A percentile compares a stretch with the other conserved stretches of the same genome.
Evolutionary conservation across 2,329 filamentous ascomycete genomes (phyloP).

Genomic region (Rutstroemia sydowiana): DNA sequence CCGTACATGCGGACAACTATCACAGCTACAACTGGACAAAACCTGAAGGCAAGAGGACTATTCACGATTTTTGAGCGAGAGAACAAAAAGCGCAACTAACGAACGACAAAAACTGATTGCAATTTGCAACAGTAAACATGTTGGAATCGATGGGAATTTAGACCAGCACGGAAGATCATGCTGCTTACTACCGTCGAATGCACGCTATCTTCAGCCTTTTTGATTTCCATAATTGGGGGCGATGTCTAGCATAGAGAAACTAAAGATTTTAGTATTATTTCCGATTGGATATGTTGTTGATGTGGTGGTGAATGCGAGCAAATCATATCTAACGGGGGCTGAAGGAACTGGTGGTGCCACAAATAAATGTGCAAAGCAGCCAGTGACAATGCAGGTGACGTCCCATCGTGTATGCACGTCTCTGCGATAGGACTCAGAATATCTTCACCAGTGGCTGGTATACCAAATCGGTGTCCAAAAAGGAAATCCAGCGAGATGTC

Average conservation of each 20-base stretch:
- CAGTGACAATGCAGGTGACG: background rate
- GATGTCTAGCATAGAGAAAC: background rate
- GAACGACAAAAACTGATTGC: background rate
- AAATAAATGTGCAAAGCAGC: background rate
- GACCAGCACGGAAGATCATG: background rate
- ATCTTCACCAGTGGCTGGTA: constrained; percentile 10
- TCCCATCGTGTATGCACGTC: constrained; percentile 6
- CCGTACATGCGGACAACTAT: too few relatives aligned
- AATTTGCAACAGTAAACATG: constrained; percentile 3
- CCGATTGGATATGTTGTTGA: background rate
- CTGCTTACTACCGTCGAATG: constrained; percentile 3
- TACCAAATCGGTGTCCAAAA: too few relatives aligned
- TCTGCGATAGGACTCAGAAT: background rate
- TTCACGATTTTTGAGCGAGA: too few relatives aligned
- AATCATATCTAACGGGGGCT: background rate
- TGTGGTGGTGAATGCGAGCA: background rate
- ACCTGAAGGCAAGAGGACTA: background rate
- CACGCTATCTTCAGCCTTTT: constrained; percentile 12
- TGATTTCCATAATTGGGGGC: constrained; percentile 8
- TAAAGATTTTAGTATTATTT: background rate
- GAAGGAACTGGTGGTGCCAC: constrained; percentile 1
- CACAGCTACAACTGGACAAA: background rate
- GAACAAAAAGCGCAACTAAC: background rate
- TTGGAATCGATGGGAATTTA: constrained; percentile 5
- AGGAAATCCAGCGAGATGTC: background rate